Conservation (phyloP, 2,329 filamentous ascomycete species). For the Neurospora sp. region DNA sequence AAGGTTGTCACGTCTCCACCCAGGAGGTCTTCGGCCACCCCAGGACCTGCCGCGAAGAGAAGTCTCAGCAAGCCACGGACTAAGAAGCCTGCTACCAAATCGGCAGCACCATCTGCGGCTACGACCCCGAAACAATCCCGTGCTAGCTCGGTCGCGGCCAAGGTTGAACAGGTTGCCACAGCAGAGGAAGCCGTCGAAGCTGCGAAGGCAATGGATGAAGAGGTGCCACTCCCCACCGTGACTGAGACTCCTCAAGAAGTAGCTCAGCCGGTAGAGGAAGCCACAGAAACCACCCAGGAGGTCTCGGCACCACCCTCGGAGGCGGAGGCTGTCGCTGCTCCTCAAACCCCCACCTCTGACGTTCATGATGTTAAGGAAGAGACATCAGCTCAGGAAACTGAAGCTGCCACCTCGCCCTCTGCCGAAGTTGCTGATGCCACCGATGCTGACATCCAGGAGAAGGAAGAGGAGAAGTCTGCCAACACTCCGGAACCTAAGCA, state of each 20-base stretch:
- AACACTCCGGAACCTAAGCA: neutral
- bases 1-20: slow-evolving; percentile 46
- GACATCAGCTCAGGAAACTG: slow-evolving; percentile 6
- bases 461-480: slow-evolving; percentile 1
- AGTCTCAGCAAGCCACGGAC: slow-evolving; percentile 1
- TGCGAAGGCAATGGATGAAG: slow-evolving; percentile 12
- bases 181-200: slow-evolving; percentile 14
- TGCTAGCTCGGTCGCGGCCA: neutral
- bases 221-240: slow-evolving; percentile 2
- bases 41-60: slow-evolving; percentile 9
- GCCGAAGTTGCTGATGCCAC: neutral
- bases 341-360: slow-evolving; percentile 1
- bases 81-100: slow-evolving; percentile 13
- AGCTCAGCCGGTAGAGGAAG: neutral
- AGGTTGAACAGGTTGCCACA: slow-evolving; percentile 15
- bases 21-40: slow-evolving; percentile 25
- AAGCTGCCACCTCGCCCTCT: slow-evolving; percentile 1
- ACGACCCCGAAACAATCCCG: neutral
- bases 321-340: slow-evolving; percentile 7
- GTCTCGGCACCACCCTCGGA: neutral
- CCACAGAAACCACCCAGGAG: neutral
- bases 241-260: neutral
- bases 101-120: neutral
- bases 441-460: neutral
- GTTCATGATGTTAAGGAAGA: slow-evolving; percentile 3